Evolutionary conservation across 176 grass and related monocot species (phyloP).

Genomic region (Elymus sibiricus): DNA sequence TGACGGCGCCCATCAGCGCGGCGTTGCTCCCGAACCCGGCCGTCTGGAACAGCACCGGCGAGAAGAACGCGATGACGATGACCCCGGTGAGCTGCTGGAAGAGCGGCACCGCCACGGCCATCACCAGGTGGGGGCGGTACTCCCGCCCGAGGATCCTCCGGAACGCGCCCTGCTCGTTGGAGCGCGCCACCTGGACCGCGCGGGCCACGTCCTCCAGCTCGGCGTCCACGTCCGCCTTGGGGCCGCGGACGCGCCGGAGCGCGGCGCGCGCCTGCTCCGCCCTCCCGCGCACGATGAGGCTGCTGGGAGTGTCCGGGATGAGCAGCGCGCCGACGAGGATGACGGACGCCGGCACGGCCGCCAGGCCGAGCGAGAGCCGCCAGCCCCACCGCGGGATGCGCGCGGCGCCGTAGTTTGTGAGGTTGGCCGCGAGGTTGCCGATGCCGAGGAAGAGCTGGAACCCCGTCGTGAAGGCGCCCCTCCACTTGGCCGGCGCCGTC

Average conservation of each 20-base stretch:
- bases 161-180: conserved; percentile 50
- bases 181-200: conserved; percentile 20
- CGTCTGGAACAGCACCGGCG: conserved; percentile 71
- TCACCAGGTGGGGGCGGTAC: conserved; percentile 56
- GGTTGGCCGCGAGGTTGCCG: conserved; percentile 54
- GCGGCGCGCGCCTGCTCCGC: conserved; percentile 39
- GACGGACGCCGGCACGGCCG: conserved; percentile 41
- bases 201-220: conserved; percentile 47
- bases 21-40: conserved; percentile 52
- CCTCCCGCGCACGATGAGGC: conserved; percentile 48
- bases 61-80: conserved; percentile 65
- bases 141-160: conserved; percentile 40
- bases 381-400: conserved; percentile 54
- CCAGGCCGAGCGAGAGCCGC: conserved; percentile 61
- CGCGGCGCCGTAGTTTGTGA: conserved; percentile 56
- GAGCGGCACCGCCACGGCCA: conserved; percentile 57
- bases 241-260: conserved; percentile 43
- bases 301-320: conserved; percentile 61
- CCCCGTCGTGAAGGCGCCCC: conserved; percentile 61
- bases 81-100: conserved; percentile 79
- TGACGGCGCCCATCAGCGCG: conserved; percentile 56
- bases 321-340: conserved; percentile 43
- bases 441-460: conserved; percentile 67
- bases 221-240: conserved; percentile 45
- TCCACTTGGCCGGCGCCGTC: conserved; percentile 52